phyloP scores from a whole-genome alignment of 2,329 filamentous ascomycete species.

The Blastomyces silverae region DNA sequence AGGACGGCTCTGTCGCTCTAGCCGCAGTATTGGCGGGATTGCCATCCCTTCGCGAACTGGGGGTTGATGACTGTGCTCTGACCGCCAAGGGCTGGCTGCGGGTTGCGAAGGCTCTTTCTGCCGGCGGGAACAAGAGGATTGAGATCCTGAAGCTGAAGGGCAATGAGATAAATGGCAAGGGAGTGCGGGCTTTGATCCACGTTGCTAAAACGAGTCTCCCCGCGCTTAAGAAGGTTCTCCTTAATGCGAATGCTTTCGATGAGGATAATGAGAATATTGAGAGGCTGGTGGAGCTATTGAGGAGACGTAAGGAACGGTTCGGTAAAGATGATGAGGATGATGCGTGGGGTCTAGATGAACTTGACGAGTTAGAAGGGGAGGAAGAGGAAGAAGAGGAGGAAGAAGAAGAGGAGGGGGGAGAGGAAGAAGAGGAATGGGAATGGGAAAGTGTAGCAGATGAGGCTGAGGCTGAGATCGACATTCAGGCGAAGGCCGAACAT shows the following conservation, averaged over 20 bases:
- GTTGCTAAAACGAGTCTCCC: conserved; percentile 65
- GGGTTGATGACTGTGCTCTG: conserved; percentile 81
- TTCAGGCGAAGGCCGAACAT: conserved; percentile 64
- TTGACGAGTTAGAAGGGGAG: conserved; percentile 74
- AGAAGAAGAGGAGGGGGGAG: conserved; percentile 59
- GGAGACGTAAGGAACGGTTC: conserved; percentile 67
- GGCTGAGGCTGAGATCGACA: conserved; percentile 48
- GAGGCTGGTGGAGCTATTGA: conserved; percentile 62
- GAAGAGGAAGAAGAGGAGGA: conserved; percentile 63
- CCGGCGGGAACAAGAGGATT: conserved; percentile 70
- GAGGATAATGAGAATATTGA: conserved; percentile 73
- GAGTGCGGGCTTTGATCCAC: conserved; percentile 62
- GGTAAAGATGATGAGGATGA: conserved; percentile 57
- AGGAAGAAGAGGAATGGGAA: conserved; percentile 59
- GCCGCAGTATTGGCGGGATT: conserved; percentile 68
- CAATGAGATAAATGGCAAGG: conserved; percentile 82
- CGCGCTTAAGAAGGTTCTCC: conserved; percentile 72
- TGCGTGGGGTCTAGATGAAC: conserved; percentile 70
- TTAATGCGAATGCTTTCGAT: conserved; percentile 92
- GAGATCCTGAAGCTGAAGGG: conserved; percentile 79
- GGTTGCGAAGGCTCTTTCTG: conserved; percentile 64
- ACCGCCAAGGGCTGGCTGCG: conserved; percentile 67
- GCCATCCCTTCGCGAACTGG: conserved; percentile 71
- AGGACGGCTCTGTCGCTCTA: conserved; percentile 69
- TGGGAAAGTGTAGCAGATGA: conserved; percentile 60